Conservation (phyloP, 345 rosid genomes). For the Angophora floribunda region DNA sequence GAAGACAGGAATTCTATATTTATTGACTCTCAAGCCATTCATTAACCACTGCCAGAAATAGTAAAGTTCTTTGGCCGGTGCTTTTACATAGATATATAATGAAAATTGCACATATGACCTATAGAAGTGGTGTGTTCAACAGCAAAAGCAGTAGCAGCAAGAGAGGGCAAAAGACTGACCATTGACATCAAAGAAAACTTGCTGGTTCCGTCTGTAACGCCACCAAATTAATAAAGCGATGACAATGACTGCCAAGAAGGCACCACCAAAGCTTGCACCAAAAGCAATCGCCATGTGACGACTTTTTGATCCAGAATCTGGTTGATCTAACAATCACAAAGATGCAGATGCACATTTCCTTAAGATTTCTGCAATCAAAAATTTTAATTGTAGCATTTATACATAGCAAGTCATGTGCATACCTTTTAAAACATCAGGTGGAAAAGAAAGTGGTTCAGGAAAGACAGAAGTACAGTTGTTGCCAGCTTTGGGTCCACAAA, state of each 20-base stretch:
- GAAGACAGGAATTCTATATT: background rate
- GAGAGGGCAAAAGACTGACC: slow-evolving; percentile 33
- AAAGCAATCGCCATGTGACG: slow-evolving; percentile 76
- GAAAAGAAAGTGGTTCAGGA: slow-evolving; percentile 89
- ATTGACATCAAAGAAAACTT: slow-evolving; percentile 94
- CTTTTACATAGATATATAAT: background rate
- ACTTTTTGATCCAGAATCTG: slow-evolving; percentile 41
- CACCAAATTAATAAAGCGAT: slow-evolving; percentile 74
- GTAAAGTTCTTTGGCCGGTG: background rate
- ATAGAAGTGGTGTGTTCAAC: background rate
- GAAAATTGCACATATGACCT: background rate
- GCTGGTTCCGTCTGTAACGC: slow-evolving; percentile 84
- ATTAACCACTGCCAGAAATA: background rate
- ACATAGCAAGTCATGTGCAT: background rate
- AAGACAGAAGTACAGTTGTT: slow-evolving; percentile 78
- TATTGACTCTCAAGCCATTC: background rate
- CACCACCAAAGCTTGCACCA: slow-evolving; percentile 81
- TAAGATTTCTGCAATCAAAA: background rate
- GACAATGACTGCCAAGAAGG: slow-evolving; percentile 39
- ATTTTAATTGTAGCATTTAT: background rate
- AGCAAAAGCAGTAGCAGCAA: background rate
- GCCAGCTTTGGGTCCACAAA: slow-evolving; percentile 65
- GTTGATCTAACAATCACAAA: slow-evolving; percentile 27
- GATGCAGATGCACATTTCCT: background rate
- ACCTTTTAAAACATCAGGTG: slow-evolving; percentile 71